Evolutionary conservation across 495 filamentous ascomycete species (phyloP), one percentile per base, ranked within the genome.

Genomic region (Penicillium lagena): DNA sequence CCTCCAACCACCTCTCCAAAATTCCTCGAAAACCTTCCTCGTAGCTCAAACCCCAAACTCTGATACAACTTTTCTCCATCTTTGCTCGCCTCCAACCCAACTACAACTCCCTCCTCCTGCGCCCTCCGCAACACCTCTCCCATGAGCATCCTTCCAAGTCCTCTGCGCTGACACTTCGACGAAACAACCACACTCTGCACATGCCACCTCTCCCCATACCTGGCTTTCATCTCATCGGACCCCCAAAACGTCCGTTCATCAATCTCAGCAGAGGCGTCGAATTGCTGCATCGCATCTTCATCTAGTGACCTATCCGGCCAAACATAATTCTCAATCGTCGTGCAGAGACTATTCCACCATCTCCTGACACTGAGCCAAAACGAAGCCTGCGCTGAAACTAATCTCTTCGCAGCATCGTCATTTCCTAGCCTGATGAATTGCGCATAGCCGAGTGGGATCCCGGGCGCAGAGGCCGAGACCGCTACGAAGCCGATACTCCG

Each of bases 401-500:
- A 9, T 4, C 15, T 22, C 14, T 12, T 9, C 5, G 42, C 48
- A 12, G 38, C 13, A 31, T 37, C 10, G 33, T 50, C 48, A 9
- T 50, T 14, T 2, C 48, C 48, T 4, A 46, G 28, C 7, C 48
- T 42, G 29, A 32, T 39, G 29, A 50, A 42, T 15, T 50, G 48
- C 7, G 43, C 43, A 27, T 50, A 50, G 13, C 14, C 48, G 7
- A 50, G 15, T 8, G 48, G 48, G 9, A 27, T 45, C 10, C 31
- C 7, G 2, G 42, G 48, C 4, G 12, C 38, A 12, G 31, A 15
- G 7, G 22, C 1, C n/a, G 29, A 28, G 31, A 46, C 42, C 14
- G 48, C 48, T 22, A 50, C 48, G 33, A 50, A 50, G 34, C 48
- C 42, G 27, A 50, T 41, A 12, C 14, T 42, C 2, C 48, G 37